Conservation (phyloP, 306 rosid species). For the Spatholobus suberectus region DNA sequence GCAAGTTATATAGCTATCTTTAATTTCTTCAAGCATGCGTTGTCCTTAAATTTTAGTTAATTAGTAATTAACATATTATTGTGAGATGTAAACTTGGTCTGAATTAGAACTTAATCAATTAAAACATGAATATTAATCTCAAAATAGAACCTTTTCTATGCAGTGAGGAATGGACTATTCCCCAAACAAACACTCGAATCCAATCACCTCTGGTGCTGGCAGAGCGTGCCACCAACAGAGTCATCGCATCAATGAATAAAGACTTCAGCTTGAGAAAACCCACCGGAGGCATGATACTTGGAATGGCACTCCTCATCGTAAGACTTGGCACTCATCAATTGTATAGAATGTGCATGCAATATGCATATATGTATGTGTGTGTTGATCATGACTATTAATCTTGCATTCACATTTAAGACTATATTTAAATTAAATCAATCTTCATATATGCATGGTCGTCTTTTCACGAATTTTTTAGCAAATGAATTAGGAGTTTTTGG, state of each 20-base stretch:
- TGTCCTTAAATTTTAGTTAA: not conserved
- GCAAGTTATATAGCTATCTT: conserved; percentile 15
- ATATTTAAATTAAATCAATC: not conserved
- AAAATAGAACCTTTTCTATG: not conserved
- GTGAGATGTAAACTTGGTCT: not conserved
- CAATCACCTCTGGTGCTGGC: conserved; percentile 9
- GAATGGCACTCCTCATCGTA: conserved; percentile 31
- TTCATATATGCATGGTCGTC: not conserved
- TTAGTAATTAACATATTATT: not conserved
- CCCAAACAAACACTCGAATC: not conserved
- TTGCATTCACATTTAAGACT: not conserved
- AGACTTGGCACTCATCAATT: not conserved
- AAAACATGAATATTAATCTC: not conserved
- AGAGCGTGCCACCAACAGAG: not conserved
- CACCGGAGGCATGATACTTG: not conserved
- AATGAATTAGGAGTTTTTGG: not conserved
- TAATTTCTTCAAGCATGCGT: not conserved
- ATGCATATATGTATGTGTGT: no score
- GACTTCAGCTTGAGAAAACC: conserved; percentile 29
- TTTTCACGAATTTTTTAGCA: not conserved
- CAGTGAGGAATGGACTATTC: conserved; percentile 17
- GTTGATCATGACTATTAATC: not conserved
- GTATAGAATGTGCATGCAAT: no score
- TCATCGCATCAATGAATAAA: not conserved
- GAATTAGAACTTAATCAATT: not conserved